Conservation (phyloP, 2,329 filamentous ascomycete species). For the Pseudogymnoascus sp. region DNA sequence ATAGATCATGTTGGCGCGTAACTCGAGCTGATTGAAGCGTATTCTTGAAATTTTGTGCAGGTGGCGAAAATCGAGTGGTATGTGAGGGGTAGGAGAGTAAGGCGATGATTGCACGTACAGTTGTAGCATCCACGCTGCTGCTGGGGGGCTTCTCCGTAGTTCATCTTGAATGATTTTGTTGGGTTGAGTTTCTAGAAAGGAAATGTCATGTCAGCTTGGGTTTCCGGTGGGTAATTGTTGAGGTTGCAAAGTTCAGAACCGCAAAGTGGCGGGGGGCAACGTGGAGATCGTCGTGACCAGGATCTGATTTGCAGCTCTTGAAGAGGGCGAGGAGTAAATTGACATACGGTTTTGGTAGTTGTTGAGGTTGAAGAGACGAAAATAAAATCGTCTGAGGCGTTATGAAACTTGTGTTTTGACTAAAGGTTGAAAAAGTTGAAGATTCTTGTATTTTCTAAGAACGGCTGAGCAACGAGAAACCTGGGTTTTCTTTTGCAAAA, state of each 20-base stretch:
- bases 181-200: neutral
- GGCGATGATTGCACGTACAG: constrained; percentile 33
- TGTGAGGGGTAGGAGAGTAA: neutral
- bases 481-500: constrained; percentile 8
- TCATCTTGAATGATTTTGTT: constrained; percentile 21
- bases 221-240: neutral
- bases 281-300: constrained; percentile 1
- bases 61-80: neutral
- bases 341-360: neutral
- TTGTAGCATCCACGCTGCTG: constrained; percentile 40
- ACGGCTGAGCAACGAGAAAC: constrained; percentile 6
- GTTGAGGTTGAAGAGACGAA: constrained; percentile 2
- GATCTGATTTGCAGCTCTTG: neutral
- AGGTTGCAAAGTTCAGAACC: neutral
- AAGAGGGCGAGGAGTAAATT: neutral
- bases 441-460: constrained; percentile 3
- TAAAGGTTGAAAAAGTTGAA: neutral
- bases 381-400: constrained; percentile 1
- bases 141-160: constrained; percentile 22
- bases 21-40: neutral
- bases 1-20: neutral
- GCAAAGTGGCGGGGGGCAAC: constrained; percentile 5
- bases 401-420: neutral
- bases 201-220: neutral
- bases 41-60: neutral